Evolutionary conservation across 768 basidiomycete genomes (phyloP), one percentile per base, ranked within the genome.

Genomic region (Plicaturopsis crispa): DNA sequence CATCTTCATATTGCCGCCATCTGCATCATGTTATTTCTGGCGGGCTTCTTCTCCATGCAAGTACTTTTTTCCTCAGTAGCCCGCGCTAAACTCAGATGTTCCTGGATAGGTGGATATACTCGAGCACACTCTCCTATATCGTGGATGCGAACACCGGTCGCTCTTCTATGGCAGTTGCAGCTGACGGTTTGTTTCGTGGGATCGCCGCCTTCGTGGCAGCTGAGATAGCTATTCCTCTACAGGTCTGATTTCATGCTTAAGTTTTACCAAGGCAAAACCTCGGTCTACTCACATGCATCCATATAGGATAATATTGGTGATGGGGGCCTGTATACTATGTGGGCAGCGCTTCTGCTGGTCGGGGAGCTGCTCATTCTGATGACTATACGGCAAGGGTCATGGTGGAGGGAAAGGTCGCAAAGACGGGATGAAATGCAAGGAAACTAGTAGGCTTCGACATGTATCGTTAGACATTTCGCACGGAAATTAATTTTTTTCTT

Each of bases 71-170:
- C 10, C 14, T 28, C 26, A 28, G 14, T 14, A 14, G 10, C 26
- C 26, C 26, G 14, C 14, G 8, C 26, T 28, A 8, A 28, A 28
- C 26, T 14, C 14, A 8, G 26, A 8, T 42, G 21, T 31, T 28
- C 41, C 14, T 8, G 10, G 26, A 2, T 42, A 77, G 73, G 47
- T 67, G 67, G 59, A 75, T 80, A 34, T 83, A 84, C 52, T 60
- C 77, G 12, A 76, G 77, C 35, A 81, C 84, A 0, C 59, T 93
- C 21, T 82, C 90, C 0, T 93, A 91, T 48, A 67, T 92, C 23
- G 87, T 92, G 12, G 90, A 96, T 48, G 77, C 87, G 4, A 96
- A 93, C 53, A 65, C 69, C 5, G 91, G 90, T 6, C 73, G 84
- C 19, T 85, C 85, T 2, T 77, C 82, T 4, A 75, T 75, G 2